Base-by-base conservation (phyloP, 352 stramenopile genomes). In the Stramenopiles sp. region DNA sequence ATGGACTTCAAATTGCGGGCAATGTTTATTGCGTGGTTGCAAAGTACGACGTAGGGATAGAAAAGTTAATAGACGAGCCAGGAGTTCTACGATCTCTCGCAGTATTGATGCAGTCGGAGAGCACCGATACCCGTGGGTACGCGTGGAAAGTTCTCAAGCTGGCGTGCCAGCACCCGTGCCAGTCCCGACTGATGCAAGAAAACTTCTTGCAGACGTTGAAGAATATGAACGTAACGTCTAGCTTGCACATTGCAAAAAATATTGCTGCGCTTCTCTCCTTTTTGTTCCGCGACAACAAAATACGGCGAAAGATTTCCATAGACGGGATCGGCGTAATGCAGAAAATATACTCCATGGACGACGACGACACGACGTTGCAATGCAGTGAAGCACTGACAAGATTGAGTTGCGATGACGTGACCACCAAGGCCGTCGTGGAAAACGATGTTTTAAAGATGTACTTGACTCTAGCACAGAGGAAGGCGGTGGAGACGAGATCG, bases 331-430 rank as follows among this genome's bases (percentile, higher is more conserved):
- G 53, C 4, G 53, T 71, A 6, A 6, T 71, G 53, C 33, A 71
- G 53, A 71, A 71, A 71, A 71, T 71, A 35, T 71, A 71, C 35
- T 33, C 31, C 35, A 71, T 71, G 6, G 53, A 71, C 12, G 53
- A 71, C 53, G 35, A 2, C 4, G 1, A 71, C 12, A 71, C 53
- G 33, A 71, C 2, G 33, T 4, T 71, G 2, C 53, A 71, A 6
- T 71, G 53, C 35, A 71, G 33, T 31, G 53, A 71, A 71, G 53
- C 53, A 71, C 12, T 71, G 2, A 33, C 53, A 6, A 2, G 53
- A 6, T 33, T 71, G 1, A 35, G 53, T 6, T 71, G 53, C 6
- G 53, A 71, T 71, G 2, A 6, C 2, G 2, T 2, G 6, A 6
- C 53, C 2, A 6, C 12, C 6, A 6, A 2, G 12, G 2, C 6